phyloP scores from a whole-genome alignment of 768 basidiomycete genomes.

The Phlebiopsis flavidoalba region DNA sequence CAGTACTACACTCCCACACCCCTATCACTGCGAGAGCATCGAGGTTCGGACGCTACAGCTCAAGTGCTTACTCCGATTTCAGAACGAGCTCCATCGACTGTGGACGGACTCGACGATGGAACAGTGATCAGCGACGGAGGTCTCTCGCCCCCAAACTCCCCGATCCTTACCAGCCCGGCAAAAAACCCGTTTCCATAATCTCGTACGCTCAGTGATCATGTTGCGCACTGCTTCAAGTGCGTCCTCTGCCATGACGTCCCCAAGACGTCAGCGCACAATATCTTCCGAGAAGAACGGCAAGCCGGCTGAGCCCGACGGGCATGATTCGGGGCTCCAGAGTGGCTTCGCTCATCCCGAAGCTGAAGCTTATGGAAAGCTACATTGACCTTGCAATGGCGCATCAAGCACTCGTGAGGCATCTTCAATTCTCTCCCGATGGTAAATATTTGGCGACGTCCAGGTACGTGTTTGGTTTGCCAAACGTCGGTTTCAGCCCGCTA shows the following conservation, averaged over 20 bases:
- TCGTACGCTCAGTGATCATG: constrained; percentile 45
- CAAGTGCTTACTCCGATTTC: constrained; percentile 17
- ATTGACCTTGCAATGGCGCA: constrained; percentile 62
- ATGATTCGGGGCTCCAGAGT: constrained; percentile 48
- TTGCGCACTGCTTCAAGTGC: constrained; percentile 28
- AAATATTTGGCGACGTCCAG: constrained; percentile 70
- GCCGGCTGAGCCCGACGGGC: constrained; percentile 23
- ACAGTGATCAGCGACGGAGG: constrained; percentile 19
- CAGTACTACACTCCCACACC: constrained; percentile 18
- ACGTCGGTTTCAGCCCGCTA: not conserved
- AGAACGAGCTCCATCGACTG: constrained; percentile 17
- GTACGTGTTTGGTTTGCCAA: constrained; percentile 26
- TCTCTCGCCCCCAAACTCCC: not conserved
- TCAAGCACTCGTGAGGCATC: constrained; percentile 60
- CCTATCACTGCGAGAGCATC: constrained; percentile 11
- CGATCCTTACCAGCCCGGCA: constrained; percentile 22
- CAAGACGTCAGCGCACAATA: constrained; percentile 19
- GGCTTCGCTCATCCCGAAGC: constrained; percentile 47
- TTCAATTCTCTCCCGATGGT: constrained; percentile 76
- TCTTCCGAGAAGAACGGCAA: constrained; percentile 22
- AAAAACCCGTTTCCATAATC: constrained; percentile 34
- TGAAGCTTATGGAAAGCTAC: constrained; percentile 47
- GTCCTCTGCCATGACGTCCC: constrained; percentile 19
- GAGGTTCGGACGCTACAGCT: constrained; percentile 13
- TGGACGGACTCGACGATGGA: constrained; percentile 15